A percentile compares a stretch with the other conserved stretches of the same genome.
These are phyloP conservation scores for Solanum medicagineum DNA, from an alignment of 257 asterid species.

Conservation along the genomic window DNA sequence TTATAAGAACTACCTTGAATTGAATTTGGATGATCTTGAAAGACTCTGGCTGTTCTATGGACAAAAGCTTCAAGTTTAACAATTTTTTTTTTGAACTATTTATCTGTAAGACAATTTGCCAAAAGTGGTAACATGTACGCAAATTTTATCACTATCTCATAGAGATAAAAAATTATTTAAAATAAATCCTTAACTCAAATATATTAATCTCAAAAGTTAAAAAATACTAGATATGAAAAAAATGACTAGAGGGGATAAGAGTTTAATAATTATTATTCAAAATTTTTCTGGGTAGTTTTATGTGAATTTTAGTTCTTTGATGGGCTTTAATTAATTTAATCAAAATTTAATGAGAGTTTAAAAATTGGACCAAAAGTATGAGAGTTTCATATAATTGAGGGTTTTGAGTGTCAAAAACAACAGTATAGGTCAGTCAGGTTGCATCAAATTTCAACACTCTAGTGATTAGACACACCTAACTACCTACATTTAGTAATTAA, in stretches of 20 bases:
- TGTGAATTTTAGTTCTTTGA: accelerated
- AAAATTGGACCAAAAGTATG: not conserved
- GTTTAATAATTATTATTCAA: not conserved
- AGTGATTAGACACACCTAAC: slow-evolving; percentile 14
- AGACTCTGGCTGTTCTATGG: too few species aligned
- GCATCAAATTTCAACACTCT: not conserved
- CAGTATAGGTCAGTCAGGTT: not conserved
- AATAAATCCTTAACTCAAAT: too few species aligned
- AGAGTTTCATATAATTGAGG: not conserved
- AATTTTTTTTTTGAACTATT: too few species aligned
- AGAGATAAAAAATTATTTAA: too few species aligned
- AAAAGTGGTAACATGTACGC: too few species aligned
- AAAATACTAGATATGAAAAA: too few species aligned
- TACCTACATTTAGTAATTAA: not conserved
- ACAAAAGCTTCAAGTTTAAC: too few species aligned
- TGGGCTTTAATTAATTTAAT: not conserved
- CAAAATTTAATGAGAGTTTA: too few species aligned
- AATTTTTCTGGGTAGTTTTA: not conserved
- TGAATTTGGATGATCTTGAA: not conserved
- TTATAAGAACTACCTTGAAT: not conserved
- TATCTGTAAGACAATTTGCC: too few species aligned
- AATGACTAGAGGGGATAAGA: too few species aligned
- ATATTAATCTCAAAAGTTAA: too few species aligned
- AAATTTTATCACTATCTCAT: too few species aligned
- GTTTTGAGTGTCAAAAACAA: not conserved